These are phyloP conservation scores for Jacaranda mimosifolia DNA, from an alignment of 257 asterid genomes.

Conservation along the genomic window DNA sequence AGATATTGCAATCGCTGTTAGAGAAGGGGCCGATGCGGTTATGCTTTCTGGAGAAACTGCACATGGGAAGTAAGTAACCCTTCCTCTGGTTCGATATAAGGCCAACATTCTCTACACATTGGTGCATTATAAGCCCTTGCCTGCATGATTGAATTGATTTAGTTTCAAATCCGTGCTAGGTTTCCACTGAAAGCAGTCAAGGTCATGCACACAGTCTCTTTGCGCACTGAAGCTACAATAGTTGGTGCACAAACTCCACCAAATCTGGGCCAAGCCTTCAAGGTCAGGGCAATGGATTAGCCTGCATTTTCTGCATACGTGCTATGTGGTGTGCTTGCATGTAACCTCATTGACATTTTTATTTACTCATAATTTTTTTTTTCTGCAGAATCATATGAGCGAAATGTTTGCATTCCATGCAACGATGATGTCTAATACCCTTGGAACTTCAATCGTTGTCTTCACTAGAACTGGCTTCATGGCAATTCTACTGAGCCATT, in stretches of 20 bases:
- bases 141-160: constrained; percentile 15
- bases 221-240: constrained; percentile 88
- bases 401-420: constrained; percentile 99
- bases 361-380: constrained; percentile 26
- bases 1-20: constrained; percentile 93
- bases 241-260: constrained; percentile 74
- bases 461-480: constrained; percentile 95
- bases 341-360: constrained; percentile 18
- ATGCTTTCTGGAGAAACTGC: constrained; percentile 99
- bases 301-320: constrained; percentile 13
- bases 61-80: constrained; percentile 82
- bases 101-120: constrained; percentile 11
- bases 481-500: constrained; percentile 95
- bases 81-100: constrained; percentile 10
- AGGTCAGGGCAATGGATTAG: constrained; percentile 54
- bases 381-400: constrained; percentile 93
- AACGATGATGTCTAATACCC: constrained; percentile 96
- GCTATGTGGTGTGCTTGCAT: background rate
- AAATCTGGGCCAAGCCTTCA: constrained; percentile 89
- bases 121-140: constrained; percentile 8
- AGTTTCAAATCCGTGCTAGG: constrained; percentile 45
- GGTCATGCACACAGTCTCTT: constrained; percentile 96
- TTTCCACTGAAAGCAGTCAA: constrained; percentile 94
- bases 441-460: constrained; percentile 91
- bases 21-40: constrained; percentile 96